Percentiles rank a stretch among this genome's conserved stretches.
Conservation (phyloP, 2,329 filamentous ascomycete species). For the Dactylonectria estremocensis region DNA sequence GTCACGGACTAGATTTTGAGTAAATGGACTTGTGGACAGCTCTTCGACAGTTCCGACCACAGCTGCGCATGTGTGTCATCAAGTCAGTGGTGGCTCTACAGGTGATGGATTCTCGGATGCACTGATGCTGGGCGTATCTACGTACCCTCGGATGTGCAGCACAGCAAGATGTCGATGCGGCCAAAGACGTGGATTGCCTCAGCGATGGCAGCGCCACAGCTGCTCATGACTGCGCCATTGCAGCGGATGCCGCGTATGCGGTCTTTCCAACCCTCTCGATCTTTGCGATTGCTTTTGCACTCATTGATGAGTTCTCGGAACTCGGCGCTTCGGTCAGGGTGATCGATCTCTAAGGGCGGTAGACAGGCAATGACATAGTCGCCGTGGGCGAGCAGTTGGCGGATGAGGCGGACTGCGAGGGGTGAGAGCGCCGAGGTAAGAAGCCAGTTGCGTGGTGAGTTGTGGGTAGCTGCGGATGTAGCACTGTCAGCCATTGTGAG, state of each 20-base stretch:
- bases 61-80: slow-evolving; percentile 63
- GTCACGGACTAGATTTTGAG: slow-evolving; percentile 85
- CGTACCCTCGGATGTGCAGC: slow-evolving; percentile 88
- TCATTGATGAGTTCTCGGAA: slow-evolving; percentile 85
- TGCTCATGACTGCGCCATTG: slow-evolving; percentile 73
- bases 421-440: slow-evolving; percentile 90
- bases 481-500: slow-evolving; percentile 52
- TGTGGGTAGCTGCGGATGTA: slow-evolving; percentile 70
- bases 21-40: slow-evolving; percentile 79
- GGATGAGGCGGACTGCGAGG: slow-evolving; percentile 85
- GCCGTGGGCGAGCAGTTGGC: slow-evolving; percentile 88
- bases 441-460: slow-evolving; percentile 91
- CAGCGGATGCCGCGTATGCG: slow-evolving; percentile 78
- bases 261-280: slow-evolving; percentile 84
- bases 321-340: slow-evolving; percentile 81
- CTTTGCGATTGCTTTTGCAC: slow-evolving; percentile 74
- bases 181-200: slow-evolving; percentile 89
- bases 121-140: slow-evolving; percentile 5
- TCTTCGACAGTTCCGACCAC: slow-evolving; percentile 95
- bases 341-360: slow-evolving; percentile 82
- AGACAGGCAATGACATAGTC: slow-evolving; percentile 92
- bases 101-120: neutral
- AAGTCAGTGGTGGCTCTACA: slow-evolving; percentile 31
- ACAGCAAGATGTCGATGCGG: slow-evolving; percentile 90
- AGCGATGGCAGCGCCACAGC: slow-evolving; percentile 89